These are phyloP conservation scores for Fusarium dlaminii DNA, from an alignment of 2,329 filamentous ascomycete genomes.

Conservation along the genomic window DNA sequence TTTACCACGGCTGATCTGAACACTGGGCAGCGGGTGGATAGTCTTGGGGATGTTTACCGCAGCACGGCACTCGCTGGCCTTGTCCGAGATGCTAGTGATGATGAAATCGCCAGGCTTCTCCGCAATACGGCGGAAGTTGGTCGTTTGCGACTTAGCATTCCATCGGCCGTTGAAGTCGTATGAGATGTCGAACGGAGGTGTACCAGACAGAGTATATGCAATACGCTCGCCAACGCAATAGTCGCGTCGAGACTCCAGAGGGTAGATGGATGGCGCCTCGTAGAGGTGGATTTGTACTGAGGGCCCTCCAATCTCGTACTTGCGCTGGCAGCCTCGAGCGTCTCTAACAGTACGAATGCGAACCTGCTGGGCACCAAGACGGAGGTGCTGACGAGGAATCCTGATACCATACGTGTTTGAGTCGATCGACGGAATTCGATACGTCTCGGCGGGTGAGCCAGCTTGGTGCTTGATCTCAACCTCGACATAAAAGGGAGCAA, in stretches of 20 bases:
- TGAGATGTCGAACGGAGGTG: conserved; percentile 89
- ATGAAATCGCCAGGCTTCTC: conserved; percentile 89
- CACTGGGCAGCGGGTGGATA: conserved; percentile 92
- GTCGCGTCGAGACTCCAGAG: conserved; percentile 83
- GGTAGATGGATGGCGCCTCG: conserved; percentile 89
- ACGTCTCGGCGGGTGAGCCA: conserved; percentile 79
- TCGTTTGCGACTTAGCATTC: conserved; percentile 81
- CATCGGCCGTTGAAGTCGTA: conserved; percentile 88
- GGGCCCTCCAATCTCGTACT: conserved; percentile 74
- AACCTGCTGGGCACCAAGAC: conserved; percentile 88
- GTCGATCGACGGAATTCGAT: conserved; percentile 82
- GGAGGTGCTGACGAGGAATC: conserved; percentile 85
- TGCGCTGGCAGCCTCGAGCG: conserved; percentile 83
- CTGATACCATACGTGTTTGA: conserved; percentile 79
- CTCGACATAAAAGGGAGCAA: conserved; percentile 89
- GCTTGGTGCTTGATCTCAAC: conserved; percentile 93
- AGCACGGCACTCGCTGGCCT: conserved; percentile 87
- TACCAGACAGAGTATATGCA: conserved; percentile 89
- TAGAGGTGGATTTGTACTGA: conserved; percentile 92
- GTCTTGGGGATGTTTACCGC: conserved; percentile 79
- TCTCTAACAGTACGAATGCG: conserved; percentile 92
- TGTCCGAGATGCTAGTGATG: conserved; percentile 88
- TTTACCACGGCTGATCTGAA: conserved; percentile 86
- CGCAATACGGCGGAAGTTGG: conserved; percentile 91
- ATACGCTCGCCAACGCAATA: conserved; percentile 97